phyloP scores from a whole-genome alignment of 2,329 filamentous ascomycete genomes.

The Pyricularia sp. region DNA sequence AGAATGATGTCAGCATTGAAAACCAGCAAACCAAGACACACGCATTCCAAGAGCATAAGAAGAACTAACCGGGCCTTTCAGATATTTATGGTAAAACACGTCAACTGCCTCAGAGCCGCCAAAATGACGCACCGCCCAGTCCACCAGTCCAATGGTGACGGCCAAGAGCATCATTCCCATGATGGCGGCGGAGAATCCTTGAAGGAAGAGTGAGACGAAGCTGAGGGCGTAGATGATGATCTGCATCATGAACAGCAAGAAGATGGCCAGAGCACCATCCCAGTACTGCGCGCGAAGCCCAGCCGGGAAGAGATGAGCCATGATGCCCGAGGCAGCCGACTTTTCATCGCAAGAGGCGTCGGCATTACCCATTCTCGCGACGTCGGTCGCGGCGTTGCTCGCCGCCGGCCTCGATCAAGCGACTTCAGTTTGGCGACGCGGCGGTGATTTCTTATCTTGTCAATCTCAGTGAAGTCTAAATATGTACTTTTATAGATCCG shows the following conservation, averaged over 20 bases:
- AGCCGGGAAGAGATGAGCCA: background rate
- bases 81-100: constrained; percentile 12
- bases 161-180: constrained; percentile 30
- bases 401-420: background rate
- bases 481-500: no score
- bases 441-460: background rate
- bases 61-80: constrained; percentile 9
- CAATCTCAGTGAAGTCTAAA: background rate
- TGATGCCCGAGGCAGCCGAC: background rate
- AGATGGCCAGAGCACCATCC: constrained; percentile 19
- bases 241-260: constrained; percentile 28
- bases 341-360: background rate
- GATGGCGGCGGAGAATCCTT: constrained; percentile 34
- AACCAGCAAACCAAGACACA: background rate
- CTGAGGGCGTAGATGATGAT: constrained; percentile 33
- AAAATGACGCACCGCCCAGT: constrained; percentile 3
- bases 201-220: constrained; percentile 16
- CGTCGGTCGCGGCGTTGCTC: background rate
- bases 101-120: constrained; percentile 10
- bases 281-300: constrained; percentile 3
- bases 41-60: background rate
- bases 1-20: constrained; percentile 2
- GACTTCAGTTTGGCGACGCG: background rate
- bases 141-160: constrained; percentile 17
- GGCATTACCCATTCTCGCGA: background rate